Conservation (phyloP, 2,329 filamentous ascomycete species). For the Aspergillus aculeatus region DNA sequence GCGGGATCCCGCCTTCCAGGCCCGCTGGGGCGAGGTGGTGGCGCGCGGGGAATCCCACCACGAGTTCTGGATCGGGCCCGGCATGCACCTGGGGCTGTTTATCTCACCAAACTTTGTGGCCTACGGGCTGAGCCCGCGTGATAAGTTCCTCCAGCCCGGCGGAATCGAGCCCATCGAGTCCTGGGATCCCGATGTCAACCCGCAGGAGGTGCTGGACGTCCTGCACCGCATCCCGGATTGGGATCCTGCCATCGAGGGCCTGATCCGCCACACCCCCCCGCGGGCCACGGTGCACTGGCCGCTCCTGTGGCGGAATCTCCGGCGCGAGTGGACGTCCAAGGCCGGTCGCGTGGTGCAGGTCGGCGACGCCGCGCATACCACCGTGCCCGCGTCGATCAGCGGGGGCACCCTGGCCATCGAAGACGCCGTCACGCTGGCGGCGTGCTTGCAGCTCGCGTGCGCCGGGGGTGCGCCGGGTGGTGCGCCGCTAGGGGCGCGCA, state of each 20-base stretch:
- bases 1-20: slow-evolving; percentile 14
- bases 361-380: slow-evolving; percentile 14
- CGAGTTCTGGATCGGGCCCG: slow-evolving; percentile 10
- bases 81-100: slow-evolving; percentile 9
- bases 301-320: slow-evolving; percentile 50
- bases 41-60: neutral
- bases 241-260: slow-evolving; percentile 12
- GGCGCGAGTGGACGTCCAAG: slow-evolving; percentile 39
- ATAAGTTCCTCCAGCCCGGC: slow-evolving; percentile 1
- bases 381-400: slow-evolving; percentile 10
- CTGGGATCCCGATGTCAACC: slow-evolving; percentile 11
- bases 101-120: slow-evolving; percentile 1
- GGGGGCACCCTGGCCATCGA: slow-evolving; percentile 10
- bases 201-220: slow-evolving; percentile 13
- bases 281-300: slow-evolving; percentile 48
- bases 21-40: slow-evolving; percentile 3
- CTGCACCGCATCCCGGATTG: slow-evolving; percentile 12
- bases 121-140: slow-evolving; percentile 9
- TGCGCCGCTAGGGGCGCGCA: slow-evolving; percentile 23
- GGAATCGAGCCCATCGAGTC: slow-evolving; percentile 8
- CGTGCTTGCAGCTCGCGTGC: slow-evolving; percentile 45
- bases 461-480: slow-evolving; percentile 24
- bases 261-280: slow-evolving; percentile 21
- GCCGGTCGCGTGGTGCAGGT: slow-evolving; percentile 13
- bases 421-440: slow-evolving; percentile 17